phyloP scores from a whole-genome alignment of 108 stramenopile species.

The Fistulifera pelliculosa region DNA sequence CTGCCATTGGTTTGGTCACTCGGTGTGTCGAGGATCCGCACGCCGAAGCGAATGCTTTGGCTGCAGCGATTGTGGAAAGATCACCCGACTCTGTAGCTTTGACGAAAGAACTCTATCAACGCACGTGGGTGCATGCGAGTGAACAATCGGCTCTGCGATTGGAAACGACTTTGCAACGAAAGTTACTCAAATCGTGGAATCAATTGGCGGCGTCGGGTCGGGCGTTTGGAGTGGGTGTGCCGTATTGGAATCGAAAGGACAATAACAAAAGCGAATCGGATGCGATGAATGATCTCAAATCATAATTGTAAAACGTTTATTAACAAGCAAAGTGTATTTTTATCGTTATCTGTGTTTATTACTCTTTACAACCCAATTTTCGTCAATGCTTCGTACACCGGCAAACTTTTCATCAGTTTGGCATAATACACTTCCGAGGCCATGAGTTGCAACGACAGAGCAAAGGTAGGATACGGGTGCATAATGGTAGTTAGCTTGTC shows the following conservation, averaged over 20 bases:
- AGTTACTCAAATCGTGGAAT: conserved; percentile 68
- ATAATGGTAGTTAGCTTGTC: conserved; percentile 63
- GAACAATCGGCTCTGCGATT: conserved; percentile 50
- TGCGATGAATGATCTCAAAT: neutral
- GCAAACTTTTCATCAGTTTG: too few relatives aligned
- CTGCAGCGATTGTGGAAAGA: conserved; percentile 46
- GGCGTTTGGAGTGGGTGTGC: conserved; percentile 67
- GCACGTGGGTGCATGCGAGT: conserved; percentile 53
- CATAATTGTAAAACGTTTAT: too few relatives aligned
- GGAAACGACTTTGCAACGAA: conserved; percentile 67
- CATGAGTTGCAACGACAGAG: too few relatives aligned
- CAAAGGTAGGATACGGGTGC: conserved; percentile 81
- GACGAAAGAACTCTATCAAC: conserved; percentile 70
- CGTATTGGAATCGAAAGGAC: conserved; percentile 56
- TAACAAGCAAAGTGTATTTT: too few relatives aligned
- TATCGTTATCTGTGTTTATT: too few relatives aligned
- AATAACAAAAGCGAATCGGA: neutral
- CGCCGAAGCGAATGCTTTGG: conserved; percentile 58
- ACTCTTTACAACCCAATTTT: too few relatives aligned
- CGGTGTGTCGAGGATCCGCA: conserved; percentile 69
- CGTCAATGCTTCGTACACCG: too few relatives aligned
- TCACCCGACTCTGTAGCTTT: conserved; percentile 81
- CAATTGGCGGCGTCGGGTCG: conserved; percentile 70
- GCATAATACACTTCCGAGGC: too few relatives aligned
- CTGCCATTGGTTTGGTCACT: conserved; percentile 63